A percentile compares a stretch with the other conserved stretches of the same genome.
phyloP scores from a whole-genome alignment of 2,329 filamentous ascomycete species.

The Aspergillus sp. region DNA sequence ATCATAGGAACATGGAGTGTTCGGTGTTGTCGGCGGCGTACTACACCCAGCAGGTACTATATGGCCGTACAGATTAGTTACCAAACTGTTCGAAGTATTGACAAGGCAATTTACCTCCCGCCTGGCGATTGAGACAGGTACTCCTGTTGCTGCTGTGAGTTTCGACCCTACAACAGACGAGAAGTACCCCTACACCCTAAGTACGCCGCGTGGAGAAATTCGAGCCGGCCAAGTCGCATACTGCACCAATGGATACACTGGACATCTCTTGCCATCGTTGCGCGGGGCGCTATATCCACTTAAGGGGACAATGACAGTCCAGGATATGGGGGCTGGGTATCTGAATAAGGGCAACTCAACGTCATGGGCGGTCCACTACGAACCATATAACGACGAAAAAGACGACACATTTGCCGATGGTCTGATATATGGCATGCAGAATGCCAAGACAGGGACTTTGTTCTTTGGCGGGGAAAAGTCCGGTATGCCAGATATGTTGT shows the following conservation, averaged over 20 bases:
- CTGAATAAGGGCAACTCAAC: conserved; percentile 15
- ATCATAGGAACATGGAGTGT: conserved; percentile 24
- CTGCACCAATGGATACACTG: conserved; percentile 45
- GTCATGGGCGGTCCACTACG: conserved; percentile 34
- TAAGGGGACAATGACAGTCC: conserved; percentile 47
- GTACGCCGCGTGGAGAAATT: conserved; percentile 39
- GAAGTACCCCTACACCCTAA: conserved; percentile 25
- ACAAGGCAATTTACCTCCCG: conserved; percentile 33
- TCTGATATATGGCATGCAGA: conserved; percentile 29
- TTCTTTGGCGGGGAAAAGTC: conserved; percentile 29
- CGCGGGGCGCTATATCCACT: conserved; percentile 39
- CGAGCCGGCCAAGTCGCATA: conserved; percentile 39
- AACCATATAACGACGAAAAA: conserved; percentile 19
- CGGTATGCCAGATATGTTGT: conserved; percentile 16
- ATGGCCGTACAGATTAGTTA: conserved; percentile 36
- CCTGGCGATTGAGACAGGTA: conserved; percentile 23
- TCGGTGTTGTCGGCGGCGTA: conserved; percentile 24
- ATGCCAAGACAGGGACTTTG: conserved; percentile 24
- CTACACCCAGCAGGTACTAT: conserved; percentile 29
- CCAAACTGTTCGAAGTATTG: conserved; percentile 20
- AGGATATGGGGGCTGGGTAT: conserved; percentile 29
- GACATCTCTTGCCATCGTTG: conserved; percentile 43
- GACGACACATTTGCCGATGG: conserved; percentile 19
- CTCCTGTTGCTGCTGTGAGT: background rate
- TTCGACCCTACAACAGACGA: background rate